These are phyloP conservation scores for Thelephora terrestris DNA, from an alignment of 1,284 basidiomycete species.

Conservation along the genomic window DNA sequence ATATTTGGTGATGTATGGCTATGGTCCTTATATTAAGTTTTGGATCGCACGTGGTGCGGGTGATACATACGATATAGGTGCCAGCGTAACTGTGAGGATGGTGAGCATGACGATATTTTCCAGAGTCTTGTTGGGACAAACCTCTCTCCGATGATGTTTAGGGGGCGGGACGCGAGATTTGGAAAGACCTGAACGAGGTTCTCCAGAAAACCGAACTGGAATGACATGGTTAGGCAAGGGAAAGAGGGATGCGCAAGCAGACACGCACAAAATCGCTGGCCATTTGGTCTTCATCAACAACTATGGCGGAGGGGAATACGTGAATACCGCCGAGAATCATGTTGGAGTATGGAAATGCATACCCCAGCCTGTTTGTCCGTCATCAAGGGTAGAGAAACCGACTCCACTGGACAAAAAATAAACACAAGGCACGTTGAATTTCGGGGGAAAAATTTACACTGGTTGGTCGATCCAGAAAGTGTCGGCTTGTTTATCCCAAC, in stretches of 20 bases:
- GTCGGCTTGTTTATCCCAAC: constrained; percentile 54
- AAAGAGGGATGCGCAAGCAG: too few species aligned
- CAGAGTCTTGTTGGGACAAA: too few species aligned
- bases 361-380: constrained; percentile 39
- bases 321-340: constrained; percentile 3
- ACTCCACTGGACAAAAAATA: constrained; percentile 31
- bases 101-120: too few species aligned
- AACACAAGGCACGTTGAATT: background rate
- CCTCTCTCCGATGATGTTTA: constrained; percentile 25
- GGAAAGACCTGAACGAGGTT: constrained; percentile 25
- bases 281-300: constrained; percentile 56
- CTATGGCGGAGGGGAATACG: constrained; percentile 24
- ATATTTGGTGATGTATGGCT: constrained; percentile 67
- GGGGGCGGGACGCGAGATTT: constrained; percentile 19
- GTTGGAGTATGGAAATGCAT: background rate
- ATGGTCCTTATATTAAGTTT: constrained; percentile 1
- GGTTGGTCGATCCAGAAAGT: constrained; percentile 69
- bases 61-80: constrained; percentile 29
- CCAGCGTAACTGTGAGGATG: too few species aligned
- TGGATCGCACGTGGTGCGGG: background rate
- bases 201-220: constrained; percentile 16
- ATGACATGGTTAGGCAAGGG: background rate
- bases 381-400: constrained; percentile 58
- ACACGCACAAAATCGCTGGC: constrained; percentile 54
- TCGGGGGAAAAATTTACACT: constrained; percentile 25